These are phyloP conservation scores for Monilinia aucupariae DNA, from an alignment of 2,329 filamentous ascomycete species.

Conservation along the genomic window DNA sequence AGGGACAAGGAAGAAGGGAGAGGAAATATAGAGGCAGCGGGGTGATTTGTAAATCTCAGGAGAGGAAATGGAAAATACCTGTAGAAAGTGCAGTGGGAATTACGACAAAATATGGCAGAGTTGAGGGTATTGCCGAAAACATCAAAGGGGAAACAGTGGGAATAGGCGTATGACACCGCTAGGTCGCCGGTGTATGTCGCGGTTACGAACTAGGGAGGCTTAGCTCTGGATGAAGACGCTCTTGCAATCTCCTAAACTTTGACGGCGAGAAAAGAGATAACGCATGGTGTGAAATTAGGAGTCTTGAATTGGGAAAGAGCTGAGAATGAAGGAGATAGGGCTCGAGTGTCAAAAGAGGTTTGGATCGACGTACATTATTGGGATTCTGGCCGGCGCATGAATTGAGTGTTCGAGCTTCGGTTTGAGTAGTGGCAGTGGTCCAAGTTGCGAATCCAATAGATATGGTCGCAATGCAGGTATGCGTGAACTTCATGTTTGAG, in stretches of 20 bases:
- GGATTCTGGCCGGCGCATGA: background rate
- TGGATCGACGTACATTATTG: background rate
- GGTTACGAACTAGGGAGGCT: background rate
- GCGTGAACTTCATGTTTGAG: background rate
- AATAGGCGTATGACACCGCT: background rate
- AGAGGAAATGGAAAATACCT: background rate
- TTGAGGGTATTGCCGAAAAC: background rate
- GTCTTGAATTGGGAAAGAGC: background rate
- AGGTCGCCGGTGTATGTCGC: background rate
- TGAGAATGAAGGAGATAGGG: too few relatives aligned
- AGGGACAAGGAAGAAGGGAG: fast-evolving
- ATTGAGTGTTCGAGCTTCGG: background rate
- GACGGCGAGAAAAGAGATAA: background rate
- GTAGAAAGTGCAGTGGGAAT: background rate
- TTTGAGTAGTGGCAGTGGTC: background rate
- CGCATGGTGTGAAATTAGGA: too few relatives aligned
- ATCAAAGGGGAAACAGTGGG: background rate
- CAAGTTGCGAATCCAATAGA: background rate
- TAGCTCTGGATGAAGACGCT: background rate
- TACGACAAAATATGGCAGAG: background rate
- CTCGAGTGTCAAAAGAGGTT: background rate
- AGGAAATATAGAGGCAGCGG: background rate
- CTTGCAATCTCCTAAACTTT: too few relatives aligned
- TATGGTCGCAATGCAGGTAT: background rate
- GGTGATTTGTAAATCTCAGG: too few relatives aligned